A percentile compares a stretch with the other conserved stretches of the same genome.
phyloP scores from a whole-genome alignment of 495 filamentous ascomycete species.

The Trichoderma parareesei region DNA sequence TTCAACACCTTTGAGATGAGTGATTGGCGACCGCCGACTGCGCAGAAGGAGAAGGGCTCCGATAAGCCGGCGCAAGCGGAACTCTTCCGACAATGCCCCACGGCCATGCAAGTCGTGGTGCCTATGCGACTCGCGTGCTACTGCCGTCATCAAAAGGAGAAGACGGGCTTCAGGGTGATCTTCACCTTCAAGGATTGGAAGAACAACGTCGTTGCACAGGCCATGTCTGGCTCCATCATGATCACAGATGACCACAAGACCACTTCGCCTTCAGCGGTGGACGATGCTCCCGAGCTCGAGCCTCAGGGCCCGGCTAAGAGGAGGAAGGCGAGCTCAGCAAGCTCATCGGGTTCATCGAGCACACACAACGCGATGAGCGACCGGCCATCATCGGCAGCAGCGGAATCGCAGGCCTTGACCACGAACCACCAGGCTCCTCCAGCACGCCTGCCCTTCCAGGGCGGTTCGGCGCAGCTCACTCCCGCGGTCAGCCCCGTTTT shows the following conservation, averaged over 20 bases:
- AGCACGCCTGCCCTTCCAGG: constrained; percentile 23
- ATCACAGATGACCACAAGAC: constrained; percentile 98
- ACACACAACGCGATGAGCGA: too few species aligned
- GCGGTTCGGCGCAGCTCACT: constrained; percentile 6
- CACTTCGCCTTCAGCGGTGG: neutral
- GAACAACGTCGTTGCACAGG: constrained; percentile 68
- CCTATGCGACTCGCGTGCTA: constrained; percentile 98
- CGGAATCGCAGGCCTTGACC: constrained; percentile 57
- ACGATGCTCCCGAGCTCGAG: constrained; percentile 48
- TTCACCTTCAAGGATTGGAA: constrained; percentile 81
- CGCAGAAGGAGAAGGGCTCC: constrained; percentile 25
- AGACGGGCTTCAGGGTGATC: constrained; percentile 85
- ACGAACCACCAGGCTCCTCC: constrained; percentile 69
- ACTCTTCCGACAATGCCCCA: constrained; percentile 31
- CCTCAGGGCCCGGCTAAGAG: constrained; percentile 57
- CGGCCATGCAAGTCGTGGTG: constrained; percentile 64
- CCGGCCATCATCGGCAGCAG: too few species aligned
- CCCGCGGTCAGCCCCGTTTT: constrained; percentile 36
- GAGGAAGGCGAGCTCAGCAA: constrained; percentile 60
- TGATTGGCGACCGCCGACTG: constrained; percentile 59
- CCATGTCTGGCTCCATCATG: constrained; percentile 79
- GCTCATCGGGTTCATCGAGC: constrained; percentile 7
- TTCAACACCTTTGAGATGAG: constrained; percentile 92
- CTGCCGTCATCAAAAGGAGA: constrained; percentile 88
- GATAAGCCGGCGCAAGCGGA: constrained; percentile 3